Base-by-base conservation (phyloP, 1,284 basidiomycete species). In the Termitomyces sp. region DNA sequence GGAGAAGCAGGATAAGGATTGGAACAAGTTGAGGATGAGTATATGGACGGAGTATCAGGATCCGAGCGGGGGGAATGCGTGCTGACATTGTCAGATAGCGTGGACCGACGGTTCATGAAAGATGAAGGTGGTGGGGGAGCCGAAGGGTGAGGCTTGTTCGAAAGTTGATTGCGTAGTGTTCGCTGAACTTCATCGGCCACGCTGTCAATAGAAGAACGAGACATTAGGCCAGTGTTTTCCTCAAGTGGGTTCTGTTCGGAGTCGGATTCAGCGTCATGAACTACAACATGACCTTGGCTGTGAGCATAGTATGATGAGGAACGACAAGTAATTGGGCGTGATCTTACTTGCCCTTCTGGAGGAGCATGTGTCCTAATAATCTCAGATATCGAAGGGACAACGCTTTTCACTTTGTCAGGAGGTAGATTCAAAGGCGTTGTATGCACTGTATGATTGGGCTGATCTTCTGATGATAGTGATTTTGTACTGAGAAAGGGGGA, bases 191-290 rank as follows among this genome's bases (percentile, higher is more conserved):
- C 90, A 60, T 90, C 85, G 19, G 88, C 86, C 31, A 92, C 83
- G 55, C 88, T 91, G 68, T 92, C 90, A 55, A 91, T 81, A 9
- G 89, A 92, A 17, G 90, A 90, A 21, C 89, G 82, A 43, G 85
- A 84, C 40, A 88, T 60, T 38, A 85, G 63, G 47, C 88, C 86
- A 2, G 73, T 73, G 57, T 86, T 85, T 54, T 86, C 84, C 52
- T 78, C 76, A 21, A 74, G 70, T 33, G 74, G 70, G 33, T 78
- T 61, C 9, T 75, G 70, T 56, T 79, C 77, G 6, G 75, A 74
- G 60, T 81, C 80, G 19, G 79, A 74, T 62, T 78, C 79, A 2
- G 73, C 70, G 61, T 79, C 79, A 43, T 77, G 75, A 6, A 80
- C 65, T 13, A 72, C 73, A 26, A 71, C 65, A 65, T 78, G 77